Base-by-base conservation (phyloP, 2,329 filamentous ascomycete genomes). In the Pseudocercospora fijiensis region DNA sequence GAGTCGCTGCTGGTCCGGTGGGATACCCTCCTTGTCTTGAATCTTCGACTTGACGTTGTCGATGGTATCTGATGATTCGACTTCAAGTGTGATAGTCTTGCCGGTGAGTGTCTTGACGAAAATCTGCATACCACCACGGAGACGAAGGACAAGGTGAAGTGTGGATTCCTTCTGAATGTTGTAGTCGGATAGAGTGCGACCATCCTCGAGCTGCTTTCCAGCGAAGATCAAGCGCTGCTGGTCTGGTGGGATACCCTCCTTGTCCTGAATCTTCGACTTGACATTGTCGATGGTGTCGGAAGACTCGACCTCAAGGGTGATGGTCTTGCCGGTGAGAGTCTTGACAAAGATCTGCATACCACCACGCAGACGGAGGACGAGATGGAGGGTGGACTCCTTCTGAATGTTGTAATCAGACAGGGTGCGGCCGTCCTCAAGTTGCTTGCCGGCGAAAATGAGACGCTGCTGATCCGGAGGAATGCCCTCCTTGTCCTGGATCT, bases 131-230 rank as follows among this genome's bases (percentile, higher is more conserved):
- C 94, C 94, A 87, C 94, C 94, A 87, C 94, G 93, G 76, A 98
- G 93, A 86, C 94, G 93, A 82, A 98, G 94, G 79, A 98, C 94
- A 78, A 98, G 84, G 85, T 98, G 94, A 76, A 98, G 93, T 72
- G 94, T 98, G 63, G 94, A 97, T 86, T 98, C 94, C 90, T 97
- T 97, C 87, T 97, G 93, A 84, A 98, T 97, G 87, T 97, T 97
- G 90, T 97, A 97, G 85, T 97, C 93, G 80, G 89, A 91, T 70
- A 97, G 88, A 68, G 94, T 97, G 78, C 93, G 91, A 83, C 93
- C 93, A 85, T 98, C 94, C 87, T 97, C 94, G 72, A 98, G 90
- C 86, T 97, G 94, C 90, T 97, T 97, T 81, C 94, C 93, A 76
- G 93, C 93, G 82, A 98, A 98, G 85, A 97, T 97, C 85, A 98